Base-by-base conservation (phyloP, 2,329 filamentous ascomycete genomes). In the Zasmidium citrigriseum region DNA sequence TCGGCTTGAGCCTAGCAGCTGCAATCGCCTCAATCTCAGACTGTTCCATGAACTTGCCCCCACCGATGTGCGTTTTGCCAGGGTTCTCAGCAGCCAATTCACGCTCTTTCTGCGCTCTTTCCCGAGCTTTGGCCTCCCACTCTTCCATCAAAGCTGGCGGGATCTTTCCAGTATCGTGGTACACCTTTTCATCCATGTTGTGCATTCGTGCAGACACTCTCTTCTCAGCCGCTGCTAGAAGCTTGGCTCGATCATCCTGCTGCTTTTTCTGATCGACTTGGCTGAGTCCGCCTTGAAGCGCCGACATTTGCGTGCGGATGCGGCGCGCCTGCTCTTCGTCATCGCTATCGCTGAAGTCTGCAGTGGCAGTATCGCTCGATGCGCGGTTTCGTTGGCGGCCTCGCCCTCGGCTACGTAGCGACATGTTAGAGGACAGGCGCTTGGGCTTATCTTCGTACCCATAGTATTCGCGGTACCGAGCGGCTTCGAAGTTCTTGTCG, bases 131-230 rank as follows among this genome's bases (percentile, higher is more conserved):
- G 52, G 85, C 76, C 67, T 96, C 91, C 91, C 91, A 96, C 53
- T 92, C 86, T 23, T 84, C 87, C 65, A 88, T 78, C 68, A 88
- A 84, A 1, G 86, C 82, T 12, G 88, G 85, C 0, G 86, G 85
- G 24, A 89, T 82, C 70, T 88, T 87, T 57, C 91, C 91, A 1
- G 89, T 93, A 54, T 93, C 84, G 14, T 84, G 81, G 64, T 87
- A 91, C 12, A 96, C 84, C 68, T 86, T 87, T 72, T 93, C 86
- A 60, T 98, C 93, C 80, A 97, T 92, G 44, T 83, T 84, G 60
- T 89, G 86, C 64, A 97, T 83, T 45, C 85, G 86, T 20, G 87
- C 86, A 64, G 88, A 86, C n/a, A 97, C 93, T 65, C 96, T 96
- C 46, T 89, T 86, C 70, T 93, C 89, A 1, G 93, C 93, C 2